Evolutionary conservation across 2,329 filamentous ascomycete genomes (phyloP), one percentile per base, ranked within the genome.

Genomic region (Tolypocladium guangdongense): DNA sequence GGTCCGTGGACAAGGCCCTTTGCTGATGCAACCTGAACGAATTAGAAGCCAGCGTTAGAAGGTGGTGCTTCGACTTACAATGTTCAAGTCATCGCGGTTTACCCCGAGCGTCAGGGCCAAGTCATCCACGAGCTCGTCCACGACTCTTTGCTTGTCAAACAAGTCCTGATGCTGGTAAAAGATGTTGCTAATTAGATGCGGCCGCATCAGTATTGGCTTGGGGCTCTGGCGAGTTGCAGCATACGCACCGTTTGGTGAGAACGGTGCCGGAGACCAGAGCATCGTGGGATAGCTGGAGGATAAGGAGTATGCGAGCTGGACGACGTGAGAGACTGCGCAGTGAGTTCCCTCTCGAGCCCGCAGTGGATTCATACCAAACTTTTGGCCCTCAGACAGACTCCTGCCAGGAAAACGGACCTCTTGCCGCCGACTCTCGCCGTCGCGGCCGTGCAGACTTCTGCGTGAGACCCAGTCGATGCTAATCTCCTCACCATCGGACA

Each of bases 81-180:
- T 83, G 55, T 89, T 89, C 22, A 93, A 70, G 18, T 79, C 74
- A 53, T 80, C 75, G 36, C 89, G 78, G 7, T 80, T 74, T 10
- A 88, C 70, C 0, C 77, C 76, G 18, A 93, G 77, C 0, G 87
- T 89, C 53, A 77, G 82, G 0, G 88, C 86, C 37, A 95, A 70
- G 57, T 88, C 84, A 61, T 93, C 87, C 0, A 93, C 80, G 47
- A 88, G 81, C 33, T 76, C 75, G 64, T 93, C 84, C 0, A 93
- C 87, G 16, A 81, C 74, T 18, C 68, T 64, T 64, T 93, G 89
- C 50, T 75, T 83, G 22, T 77, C 75, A 62, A 93, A 95, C 0
- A 95, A 71, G 11, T 82, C 77, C 5, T 84, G 81, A 59, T 90
- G 78, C 60, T 88, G 82, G 64, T 95, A 95, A 66, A 85, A 95